A percentile compares a stretch with the other conserved stretches of the same genome.
Evolutionary conservation across 495 filamentous ascomycete species (phyloP).

Genomic region (Echria macrotheca): DNA sequence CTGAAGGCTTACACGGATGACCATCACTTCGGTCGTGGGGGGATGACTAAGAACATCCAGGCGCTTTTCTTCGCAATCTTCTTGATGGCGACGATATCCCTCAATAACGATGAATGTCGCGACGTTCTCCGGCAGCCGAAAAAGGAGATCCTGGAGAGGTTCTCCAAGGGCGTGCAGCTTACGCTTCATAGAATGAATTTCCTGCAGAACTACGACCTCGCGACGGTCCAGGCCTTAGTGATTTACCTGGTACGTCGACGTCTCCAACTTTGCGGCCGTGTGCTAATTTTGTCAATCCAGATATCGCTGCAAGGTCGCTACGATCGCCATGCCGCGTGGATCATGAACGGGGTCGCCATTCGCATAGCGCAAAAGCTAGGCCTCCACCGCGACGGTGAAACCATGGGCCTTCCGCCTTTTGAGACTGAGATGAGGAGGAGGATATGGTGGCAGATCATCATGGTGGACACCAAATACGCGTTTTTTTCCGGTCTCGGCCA

Average conservation of each 20-base stretch:
- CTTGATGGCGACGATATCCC: conserved; percentile 39
- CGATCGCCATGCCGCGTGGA: conserved; percentile 47
- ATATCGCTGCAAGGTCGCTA: conserved; percentile 46
- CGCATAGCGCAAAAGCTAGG: conserved; percentile 70
- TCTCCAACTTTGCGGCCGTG: too few relatives aligned
- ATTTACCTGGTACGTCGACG: conserved; percentile 48
- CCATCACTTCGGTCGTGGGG: conserved; percentile 30
- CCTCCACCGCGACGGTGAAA: conserved; percentile 63
- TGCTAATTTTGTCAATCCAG: conserved; percentile 16
- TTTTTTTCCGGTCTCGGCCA: conserved; percentile 62
- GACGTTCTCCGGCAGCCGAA: conserved; percentile 41
- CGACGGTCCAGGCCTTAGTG: conserved; percentile 48
- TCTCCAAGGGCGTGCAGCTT: conserved; percentile 39
- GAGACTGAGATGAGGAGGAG: conserved; percentile 65
- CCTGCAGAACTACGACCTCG: conserved; percentile 47
- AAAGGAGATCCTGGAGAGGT: conserved; percentile 35
- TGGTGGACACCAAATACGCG: conserved; percentile 54
- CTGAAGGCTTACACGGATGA: conserved; percentile 48
- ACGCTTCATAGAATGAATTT: conserved; percentile 46
- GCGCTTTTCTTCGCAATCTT: conserved; percentile 53
- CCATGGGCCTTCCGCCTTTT: conserved; percentile 57
- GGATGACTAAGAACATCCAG: conserved; percentile 44
- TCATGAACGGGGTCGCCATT: conserved; percentile 52
- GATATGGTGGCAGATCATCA: conserved; percentile 69
- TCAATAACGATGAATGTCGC: conserved; percentile 47